These are phyloP conservation scores for Metschnikowia shivogae DNA, from an alignment of 805 yeast species.

Conservation along the genomic window DNA sequence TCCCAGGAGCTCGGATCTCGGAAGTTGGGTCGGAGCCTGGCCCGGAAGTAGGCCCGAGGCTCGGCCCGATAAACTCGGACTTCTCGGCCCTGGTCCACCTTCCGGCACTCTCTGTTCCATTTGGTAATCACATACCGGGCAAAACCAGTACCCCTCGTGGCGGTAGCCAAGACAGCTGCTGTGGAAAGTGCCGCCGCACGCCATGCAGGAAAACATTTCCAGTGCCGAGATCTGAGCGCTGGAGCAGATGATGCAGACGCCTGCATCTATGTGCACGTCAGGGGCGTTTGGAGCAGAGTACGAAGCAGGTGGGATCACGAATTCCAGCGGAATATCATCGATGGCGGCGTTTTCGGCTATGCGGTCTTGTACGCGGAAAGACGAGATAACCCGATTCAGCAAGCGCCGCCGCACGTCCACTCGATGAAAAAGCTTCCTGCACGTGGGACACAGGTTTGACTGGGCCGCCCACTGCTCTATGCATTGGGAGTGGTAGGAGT, in stretches of 20 bases:
- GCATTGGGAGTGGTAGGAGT: conserved; percentile 55
- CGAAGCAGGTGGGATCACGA: conserved; percentile 21
- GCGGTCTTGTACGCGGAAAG: conserved; percentile 27
- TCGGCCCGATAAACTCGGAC: background rate
- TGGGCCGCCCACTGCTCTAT: conserved; percentile 53
- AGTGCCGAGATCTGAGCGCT: conserved; percentile 29
- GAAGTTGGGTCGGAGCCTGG: background rate
- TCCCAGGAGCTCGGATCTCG: background rate
- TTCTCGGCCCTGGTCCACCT: conserved; percentile 3
- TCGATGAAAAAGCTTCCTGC: conserved; percentile 45
- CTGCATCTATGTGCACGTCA: conserved; percentile 8
- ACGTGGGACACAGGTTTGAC: conserved; percentile 60
- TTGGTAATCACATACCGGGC: conserved; percentile 48
- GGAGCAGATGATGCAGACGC: conserved; percentile 33
- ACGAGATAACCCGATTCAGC: conserved; percentile 8
- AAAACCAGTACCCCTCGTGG: conserved; percentile 34
- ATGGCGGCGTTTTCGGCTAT: conserved; percentile 34
- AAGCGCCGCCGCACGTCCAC: conserved; percentile 27
- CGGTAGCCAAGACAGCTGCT: conserved; percentile 33
- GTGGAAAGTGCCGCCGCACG: conserved; percentile 41
- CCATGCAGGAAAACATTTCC: conserved; percentile 24
- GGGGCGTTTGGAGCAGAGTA: background rate
- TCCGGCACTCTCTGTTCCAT: conserved; percentile 24
- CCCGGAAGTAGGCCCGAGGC: background rate
- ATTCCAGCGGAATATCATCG: conserved; percentile 35